Base-by-base conservation (phyloP, 1,284 basidiomycete species). In the Rhizoctonia solani region DNA sequence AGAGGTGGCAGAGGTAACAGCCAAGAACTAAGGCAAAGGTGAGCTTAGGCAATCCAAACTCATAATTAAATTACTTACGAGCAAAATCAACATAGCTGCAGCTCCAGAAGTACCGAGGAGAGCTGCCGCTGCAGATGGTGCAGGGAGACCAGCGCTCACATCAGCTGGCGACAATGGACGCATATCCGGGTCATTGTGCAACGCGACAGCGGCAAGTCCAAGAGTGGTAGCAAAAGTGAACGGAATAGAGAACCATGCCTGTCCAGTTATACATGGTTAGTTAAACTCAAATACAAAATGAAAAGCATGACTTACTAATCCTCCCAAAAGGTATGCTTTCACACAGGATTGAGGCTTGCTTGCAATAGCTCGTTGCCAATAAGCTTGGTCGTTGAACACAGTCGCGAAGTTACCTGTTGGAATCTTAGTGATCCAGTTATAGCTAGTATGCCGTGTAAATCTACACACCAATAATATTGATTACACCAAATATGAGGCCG, bases 301-400 rank as follows among this genome's bases (percentile, higher is more conserved):
- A 67, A 56, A 67, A 68, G 68, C 30, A 14, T 29, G 87, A 92
- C 92, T 93, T 11, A 91, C 89, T 1, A 95, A 76, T n/a, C 94
- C 94, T 54, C 93, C 94, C 23, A 93, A 81, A 8, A 96, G 79
- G 78, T 94, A 97, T 0, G 92, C 94, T 75, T 91, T 92, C 54
- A 94, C 91, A 27, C 89, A 90, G n/a, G 84, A 88, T 0, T 85
- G 85, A 0, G 93, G 93, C 29, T 87, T 81, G 68, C 87, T 89
- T 0, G 94, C 93, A 73, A 96, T 94, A 1, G 92, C 93, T 34
- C 93, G 85, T 76, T 95, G 93, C 87, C 88, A 72, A 68, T 78
- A 79, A 46, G 75, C 75, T 73, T 83, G 81, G 69, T 91, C 89
- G 73, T 86, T 83, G 76, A 90, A 91, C 3, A 92, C 91, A 1